Base-by-base conservation (phyloP, 2,329 filamentous ascomycete species). In the Aspergillus awamori region DNA sequence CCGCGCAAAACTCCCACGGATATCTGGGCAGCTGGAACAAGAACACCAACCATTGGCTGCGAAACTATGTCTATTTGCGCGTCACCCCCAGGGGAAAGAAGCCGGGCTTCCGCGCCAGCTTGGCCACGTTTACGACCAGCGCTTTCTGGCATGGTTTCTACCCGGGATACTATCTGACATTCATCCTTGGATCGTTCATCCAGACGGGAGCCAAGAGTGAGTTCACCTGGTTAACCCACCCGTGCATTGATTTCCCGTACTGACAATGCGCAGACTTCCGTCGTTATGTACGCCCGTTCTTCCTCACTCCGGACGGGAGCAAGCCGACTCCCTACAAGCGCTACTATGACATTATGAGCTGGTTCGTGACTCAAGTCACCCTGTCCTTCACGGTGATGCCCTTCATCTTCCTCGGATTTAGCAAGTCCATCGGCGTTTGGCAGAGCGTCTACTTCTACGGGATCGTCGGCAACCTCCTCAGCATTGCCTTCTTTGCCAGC, bases 111-210 rank as follows among this genome's bases (percentile, higher is more conserved):
- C 86, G 93, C 61, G 95, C 95, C 54, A 98, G 91, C 71, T 81
- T 99, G 81, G 92, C 93, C 36, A 99, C 95, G 0, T 99, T 99
- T 74, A 86, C 88, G 6, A 98, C 95, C 20, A 97, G 93, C 72
- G 94, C 95, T 3, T 89, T 98, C 68, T 99, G 95, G 95, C 95
- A 99, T 73, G 95, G 95, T 30, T 99, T 99, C 78, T 96, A 96
- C 68, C 94, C 95, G 0, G 95, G 95, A 5, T 99, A 99, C 77
- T 98, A 98, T 76, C 79, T 99, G 63, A 85, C 90, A 5, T 99
- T 99, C 71, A 80, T 98, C 43, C 83, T 98, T 7, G 95, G 91
- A 1, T 93, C 92, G 63, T 91, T 99, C 67, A 86, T 97, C 30
- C 95, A 99, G 74, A 97, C 93, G 2, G 89, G 89, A 17, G 93